phyloP scores from a whole-genome alignment of 2,329 filamentous ascomycete genomes.

The Aureobasidium sp. region DNA sequence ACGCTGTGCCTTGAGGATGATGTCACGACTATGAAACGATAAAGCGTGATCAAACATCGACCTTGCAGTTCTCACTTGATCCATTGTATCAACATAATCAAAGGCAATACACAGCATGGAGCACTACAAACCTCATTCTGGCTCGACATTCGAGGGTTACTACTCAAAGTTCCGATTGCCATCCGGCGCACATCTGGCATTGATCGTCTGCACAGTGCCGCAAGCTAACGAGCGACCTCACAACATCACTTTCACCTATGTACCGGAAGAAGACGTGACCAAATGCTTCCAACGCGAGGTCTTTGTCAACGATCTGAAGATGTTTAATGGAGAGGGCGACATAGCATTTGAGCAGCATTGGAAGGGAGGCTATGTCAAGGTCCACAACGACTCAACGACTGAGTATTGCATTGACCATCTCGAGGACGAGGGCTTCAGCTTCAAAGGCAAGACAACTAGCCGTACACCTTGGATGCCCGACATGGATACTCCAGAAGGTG shows the following conservation, averaged over 20 bases:
- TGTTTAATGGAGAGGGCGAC: conserved; percentile 18
- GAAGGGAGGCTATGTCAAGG: conserved; percentile 32
- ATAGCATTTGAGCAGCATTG: conserved; percentile 34
- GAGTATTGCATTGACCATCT: conserved; percentile 25
- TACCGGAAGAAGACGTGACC: conserved; percentile 27
- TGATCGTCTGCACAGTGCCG: conserved; percentile 40
- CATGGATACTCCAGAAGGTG: conserved; percentile 36
- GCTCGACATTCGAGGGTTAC: conserved; percentile 40
- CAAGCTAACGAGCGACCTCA: conserved; percentile 31
- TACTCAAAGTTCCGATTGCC: conserved; percentile 43
- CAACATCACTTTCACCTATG: conserved; percentile 43
- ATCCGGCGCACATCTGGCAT: conserved; percentile 36
- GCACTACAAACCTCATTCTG: conserved; percentile 31
- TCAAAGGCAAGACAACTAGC: conserved; percentile 31
- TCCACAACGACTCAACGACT: conserved; percentile 28
- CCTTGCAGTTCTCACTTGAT: neutral
- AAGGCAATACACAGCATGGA: conserved; percentile 5
- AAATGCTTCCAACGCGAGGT: conserved; percentile 35
- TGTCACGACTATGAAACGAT: conserved; percentile 6
- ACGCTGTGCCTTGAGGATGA: neutral
- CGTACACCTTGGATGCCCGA: conserved; percentile 31
- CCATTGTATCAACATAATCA: neutral
- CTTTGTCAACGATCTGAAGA: conserved; percentile 34
- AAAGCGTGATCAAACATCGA: neutral
- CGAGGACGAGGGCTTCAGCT: conserved; percentile 27